These are phyloP conservation scores for Syncephalastrum contaminatum DNA, from an alignment of 371 early-diverging fungal genomes.

Conservation along the genomic window DNA sequence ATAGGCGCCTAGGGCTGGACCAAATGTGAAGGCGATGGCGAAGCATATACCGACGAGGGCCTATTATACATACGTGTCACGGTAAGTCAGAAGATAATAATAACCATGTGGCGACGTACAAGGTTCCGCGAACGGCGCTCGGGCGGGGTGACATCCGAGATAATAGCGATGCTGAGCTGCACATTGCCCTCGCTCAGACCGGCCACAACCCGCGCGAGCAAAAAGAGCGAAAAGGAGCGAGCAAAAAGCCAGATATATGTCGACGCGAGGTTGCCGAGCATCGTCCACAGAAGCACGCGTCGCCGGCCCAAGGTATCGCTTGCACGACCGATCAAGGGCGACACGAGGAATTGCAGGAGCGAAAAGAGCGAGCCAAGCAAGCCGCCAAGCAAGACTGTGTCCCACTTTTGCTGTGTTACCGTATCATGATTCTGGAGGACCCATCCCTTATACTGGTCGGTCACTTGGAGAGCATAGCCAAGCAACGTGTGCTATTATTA, in stretches of 20 bases:
- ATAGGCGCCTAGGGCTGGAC: conserved; percentile 93
- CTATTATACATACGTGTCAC: conserved; percentile 29
- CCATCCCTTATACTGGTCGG: conserved; percentile 40
- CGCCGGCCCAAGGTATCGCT: conserved; percentile 88
- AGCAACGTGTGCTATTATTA: conserved; percentile 31
- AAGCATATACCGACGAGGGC: conserved; percentile 97
- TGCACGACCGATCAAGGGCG: conserved; percentile 83
- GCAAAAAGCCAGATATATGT: conserved; percentile 89
- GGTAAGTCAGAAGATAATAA: neutral
- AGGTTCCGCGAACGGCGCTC: conserved; percentile 68
- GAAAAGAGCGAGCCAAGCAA: conserved; percentile 91
- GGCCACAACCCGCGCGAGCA: conserved; percentile 86
- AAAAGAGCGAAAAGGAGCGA: conserved; percentile 76
- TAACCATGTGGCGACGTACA: conserved; percentile 11
- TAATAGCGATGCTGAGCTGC: conserved; percentile 93
- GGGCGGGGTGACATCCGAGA: conserved; percentile 88
- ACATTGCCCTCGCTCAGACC: conserved; percentile 97
- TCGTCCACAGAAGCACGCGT: conserved; percentile 79
- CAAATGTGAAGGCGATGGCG: conserved; percentile 93
- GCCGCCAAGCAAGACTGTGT: conserved; percentile 94
- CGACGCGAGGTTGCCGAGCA: conserved; percentile 90
- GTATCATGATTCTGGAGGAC: conserved; percentile 14
- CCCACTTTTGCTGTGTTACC: conserved; percentile 51
- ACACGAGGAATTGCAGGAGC: conserved; percentile 87
- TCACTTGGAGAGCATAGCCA: conserved; percentile 27